Conservation (phyloP, 2,329 filamentous ascomycete genomes). For the Lasiodiplodia sp. region DNA sequence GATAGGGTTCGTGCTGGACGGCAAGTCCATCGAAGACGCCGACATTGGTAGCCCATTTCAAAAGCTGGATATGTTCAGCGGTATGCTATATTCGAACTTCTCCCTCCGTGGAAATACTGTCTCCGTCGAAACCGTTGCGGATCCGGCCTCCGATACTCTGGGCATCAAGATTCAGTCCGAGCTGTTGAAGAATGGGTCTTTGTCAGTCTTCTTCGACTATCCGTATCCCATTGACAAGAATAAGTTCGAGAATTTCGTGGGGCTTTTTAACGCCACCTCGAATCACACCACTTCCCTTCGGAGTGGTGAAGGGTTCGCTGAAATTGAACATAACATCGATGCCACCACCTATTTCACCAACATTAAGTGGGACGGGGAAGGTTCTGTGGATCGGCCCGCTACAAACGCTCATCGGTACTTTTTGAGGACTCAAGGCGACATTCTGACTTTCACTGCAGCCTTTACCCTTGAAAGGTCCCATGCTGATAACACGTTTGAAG, state of each 20-base stretch:
- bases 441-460: slow-evolving; percentile 38
- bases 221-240: slow-evolving; percentile 57
- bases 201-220: slow-evolving; percentile 62
- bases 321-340: slow-evolving; percentile 55
- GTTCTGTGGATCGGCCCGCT: slow-evolving; percentile 44
- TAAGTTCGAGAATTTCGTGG: slow-evolving; percentile 64
- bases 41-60: slow-evolving; percentile 39
- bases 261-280: slow-evolving; percentile 57
- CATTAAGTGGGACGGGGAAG: slow-evolving; percentile 49
- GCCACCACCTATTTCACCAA: slow-evolving; percentile 53
- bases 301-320: slow-evolving; percentile 41
- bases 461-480: slow-evolving; percentile 37
- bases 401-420: slow-evolving; percentile 55
- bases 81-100: slow-evolving; percentile 55
- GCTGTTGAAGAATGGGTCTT: slow-evolving; percentile 46
- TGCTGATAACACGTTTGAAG: slow-evolving; percentile 34
- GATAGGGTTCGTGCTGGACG: slow-evolving; percentile 54
- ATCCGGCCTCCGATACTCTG: slow-evolving; percentile 56
- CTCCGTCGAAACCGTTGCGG: slow-evolving; percentile 54
- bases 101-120: slow-evolving; percentile 50
- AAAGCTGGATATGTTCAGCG: slow-evolving; percentile 58
- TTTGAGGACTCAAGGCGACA: slow-evolving; percentile 42
- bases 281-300: slow-evolving; percentile 53
- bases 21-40: slow-evolving; percentile 38
- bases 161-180: slow-evolving; percentile 54